A percentile compares a stretch with the other conserved stretches of the same genome.
These are phyloP conservation scores for Dorcoceras hygrometricum DNA, from an alignment of 257 asterid species.

Conservation along the genomic window DNA sequence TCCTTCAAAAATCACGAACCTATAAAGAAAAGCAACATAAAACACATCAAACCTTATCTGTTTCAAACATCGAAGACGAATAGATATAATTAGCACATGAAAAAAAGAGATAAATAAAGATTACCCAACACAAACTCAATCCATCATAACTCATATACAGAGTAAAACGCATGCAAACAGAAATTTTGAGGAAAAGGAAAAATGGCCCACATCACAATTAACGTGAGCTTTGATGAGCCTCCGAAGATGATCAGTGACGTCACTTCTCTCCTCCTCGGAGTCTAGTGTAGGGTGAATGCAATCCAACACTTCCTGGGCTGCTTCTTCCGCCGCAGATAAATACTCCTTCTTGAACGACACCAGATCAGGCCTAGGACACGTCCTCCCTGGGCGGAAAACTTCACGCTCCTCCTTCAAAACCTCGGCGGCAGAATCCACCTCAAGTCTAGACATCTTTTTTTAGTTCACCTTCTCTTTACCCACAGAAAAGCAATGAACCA, in stretches of 20 bases:
- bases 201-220: constrained; percentile 18
- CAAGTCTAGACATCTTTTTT: not conserved
- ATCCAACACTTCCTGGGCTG: constrained; percentile 20
- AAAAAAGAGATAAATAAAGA: not conserved
- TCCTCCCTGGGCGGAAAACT: not conserved
- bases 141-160: not conserved
- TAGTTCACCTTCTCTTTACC: too few species aligned
- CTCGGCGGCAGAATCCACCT: not conserved
- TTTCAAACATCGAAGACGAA: not conserved
- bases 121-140: not conserved
- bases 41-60: not conserved
- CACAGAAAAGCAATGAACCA: not conserved
- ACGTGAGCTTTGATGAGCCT: constrained; percentile 17
- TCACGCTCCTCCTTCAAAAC: constrained; percentile 2
- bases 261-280: constrained; percentile 28
- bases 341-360: constrained; percentile 6
- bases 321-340: constrained; percentile 22
- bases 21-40: not conserved
- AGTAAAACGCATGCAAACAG: not conserved
- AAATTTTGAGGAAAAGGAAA: not conserved
- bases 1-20: not conserved
- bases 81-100: not conserved
- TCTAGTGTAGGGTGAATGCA: constrained; percentile 28
- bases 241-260: constrained; percentile 24
- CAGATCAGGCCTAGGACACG: constrained; percentile 15